A percentile compares a stretch with the other conserved stretches of the same genome.
Evolutionary conservation across 2,329 filamentous ascomycete genomes (phyloP).

Genomic region (Reticulascus tulasneorum): DNA sequence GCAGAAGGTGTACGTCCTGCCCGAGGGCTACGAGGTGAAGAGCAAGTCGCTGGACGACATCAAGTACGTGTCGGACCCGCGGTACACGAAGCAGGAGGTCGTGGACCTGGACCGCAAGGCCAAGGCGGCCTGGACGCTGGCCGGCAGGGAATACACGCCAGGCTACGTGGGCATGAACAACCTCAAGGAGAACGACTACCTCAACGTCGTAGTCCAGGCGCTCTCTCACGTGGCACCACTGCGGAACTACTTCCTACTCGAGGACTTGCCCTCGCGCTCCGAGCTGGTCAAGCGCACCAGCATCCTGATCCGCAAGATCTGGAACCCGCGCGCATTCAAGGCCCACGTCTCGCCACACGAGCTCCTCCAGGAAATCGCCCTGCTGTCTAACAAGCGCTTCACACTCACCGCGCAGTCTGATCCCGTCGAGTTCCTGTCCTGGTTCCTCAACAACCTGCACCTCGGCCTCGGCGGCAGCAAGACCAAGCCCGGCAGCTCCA

Average conservation of each 20-base stretch:
- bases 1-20: conserved; percentile 85
- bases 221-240: conserved; percentile 85
- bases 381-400: conserved; percentile 89
- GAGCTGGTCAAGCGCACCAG: conserved; percentile 86
- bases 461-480: conserved; percentile 86
- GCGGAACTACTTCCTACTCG: conserved; percentile 86
- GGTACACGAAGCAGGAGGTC: conserved; percentile 77
- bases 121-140: conserved; percentile 68
- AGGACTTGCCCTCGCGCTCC: conserved; percentile 66
- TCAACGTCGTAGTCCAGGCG: conserved; percentile 91
- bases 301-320: conserved; percentile 91
- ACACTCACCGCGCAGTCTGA: conserved; percentile 88
- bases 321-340: conserved; percentile 96
- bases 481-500: conserved; percentile 76
- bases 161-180: conserved; percentile 99
- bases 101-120: conserved; percentile 67
- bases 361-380: conserved; percentile 87
- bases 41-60: conserved; percentile 96
- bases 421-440: conserved; percentile 92
- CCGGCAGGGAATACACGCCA: conserved; percentile 81
- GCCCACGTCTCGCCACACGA: conserved; percentile 96
- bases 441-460: conserved; percentile 96
- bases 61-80: conserved; percentile 93
- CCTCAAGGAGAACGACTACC: conserved; percentile 98
- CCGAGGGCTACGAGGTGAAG: conserved; percentile 94